Conservation (phyloP, 2,329 filamentous ascomycete species). For the Diaporthe amygdali region DNA sequence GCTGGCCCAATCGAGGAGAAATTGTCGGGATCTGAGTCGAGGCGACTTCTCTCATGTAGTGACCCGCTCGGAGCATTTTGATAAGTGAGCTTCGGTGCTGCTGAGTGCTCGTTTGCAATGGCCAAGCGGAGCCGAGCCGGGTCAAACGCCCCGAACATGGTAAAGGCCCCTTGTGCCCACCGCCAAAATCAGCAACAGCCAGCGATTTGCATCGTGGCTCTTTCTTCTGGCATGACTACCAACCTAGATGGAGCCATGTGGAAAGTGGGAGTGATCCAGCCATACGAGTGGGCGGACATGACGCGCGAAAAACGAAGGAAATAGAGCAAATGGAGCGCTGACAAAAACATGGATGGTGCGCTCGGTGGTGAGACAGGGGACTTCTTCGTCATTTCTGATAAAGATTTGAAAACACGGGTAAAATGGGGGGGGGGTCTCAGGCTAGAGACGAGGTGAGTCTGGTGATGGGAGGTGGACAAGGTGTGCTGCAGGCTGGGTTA, state of each 20-base stretch:
- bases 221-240: neutral
- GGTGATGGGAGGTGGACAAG: neutral
- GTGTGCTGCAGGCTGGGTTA: slow-evolving; percentile 11
- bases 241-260: neutral
- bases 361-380: neutral
- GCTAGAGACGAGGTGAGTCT: slow-evolving; percentile 11
- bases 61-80: neutral
- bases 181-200: neutral
- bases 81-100: neutral
- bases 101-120: slow-evolving; percentile 11
- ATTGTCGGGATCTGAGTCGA: neutral
- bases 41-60: neutral
- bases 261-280: neutral
- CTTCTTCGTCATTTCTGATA: slow-evolving; percentile 2
- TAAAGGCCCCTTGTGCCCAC: neutral
- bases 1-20: neutral
- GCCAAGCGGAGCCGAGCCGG: slow-evolving; percentile 7
- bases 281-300: neutral
- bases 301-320: neutral
- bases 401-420: slow-evolving; percentile 6
- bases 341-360: slow-evolving; percentile 5
- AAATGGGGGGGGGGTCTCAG: slow-evolving; percentile 1
- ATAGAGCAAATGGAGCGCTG: neutral
- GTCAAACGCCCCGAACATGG: slow-evolving; percentile 16
- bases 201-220: neutral